Evolutionary conservation across 805 yeast species (phyloP).

Genomic region (Wickerhamiella lipophila): DNA sequence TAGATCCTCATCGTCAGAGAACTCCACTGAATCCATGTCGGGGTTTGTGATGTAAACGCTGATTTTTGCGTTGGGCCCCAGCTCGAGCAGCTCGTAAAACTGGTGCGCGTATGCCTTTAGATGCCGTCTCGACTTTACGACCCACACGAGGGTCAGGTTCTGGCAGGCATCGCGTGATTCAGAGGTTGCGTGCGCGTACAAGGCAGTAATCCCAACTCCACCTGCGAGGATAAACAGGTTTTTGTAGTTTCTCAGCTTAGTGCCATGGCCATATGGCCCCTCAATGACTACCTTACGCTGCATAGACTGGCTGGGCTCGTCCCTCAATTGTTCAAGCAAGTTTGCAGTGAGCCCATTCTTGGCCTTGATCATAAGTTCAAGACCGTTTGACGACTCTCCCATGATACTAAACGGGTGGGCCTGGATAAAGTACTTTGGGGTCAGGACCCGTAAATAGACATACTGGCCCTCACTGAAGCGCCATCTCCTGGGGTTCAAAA

Average conservation of each 20-base stretch:
- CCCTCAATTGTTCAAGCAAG: neutral
- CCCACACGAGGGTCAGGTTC: conserved; percentile 21
- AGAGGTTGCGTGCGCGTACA: conserved; percentile 37
- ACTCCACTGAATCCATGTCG: neutral
- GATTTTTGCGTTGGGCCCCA: conserved; percentile 20
- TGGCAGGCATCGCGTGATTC: conserved; percentile 12
- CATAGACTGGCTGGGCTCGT: neutral
- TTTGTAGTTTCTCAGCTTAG: conserved; percentile 31
- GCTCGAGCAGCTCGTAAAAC: conserved; percentile 31
- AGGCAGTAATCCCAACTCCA: conserved; percentile 54
- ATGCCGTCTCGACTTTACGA: conserved; percentile 27
- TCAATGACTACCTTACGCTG: conserved; percentile 38
- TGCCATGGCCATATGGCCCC: conserved; percentile 47
- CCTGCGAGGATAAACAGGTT: conserved; percentile 45
- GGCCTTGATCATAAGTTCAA: conserved; percentile 39
- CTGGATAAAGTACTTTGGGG: conserved; percentile 47
- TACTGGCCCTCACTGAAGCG: conserved; percentile 36
- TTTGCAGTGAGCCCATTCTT: conserved; percentile 36
- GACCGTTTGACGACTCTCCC: conserved; percentile 23
- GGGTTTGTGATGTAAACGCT: conserved; percentile 5
- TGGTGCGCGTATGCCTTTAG: conserved; percentile 42
- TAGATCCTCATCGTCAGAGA: conserved; percentile 4
- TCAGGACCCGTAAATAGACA: conserved; percentile 43
- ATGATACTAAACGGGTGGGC: conserved; percentile 55
- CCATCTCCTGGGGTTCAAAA: conserved; percentile 28